Base-by-base conservation (phyloP, 768 basidiomycete species). In the Hebeloma cylindrosporum region DNA sequence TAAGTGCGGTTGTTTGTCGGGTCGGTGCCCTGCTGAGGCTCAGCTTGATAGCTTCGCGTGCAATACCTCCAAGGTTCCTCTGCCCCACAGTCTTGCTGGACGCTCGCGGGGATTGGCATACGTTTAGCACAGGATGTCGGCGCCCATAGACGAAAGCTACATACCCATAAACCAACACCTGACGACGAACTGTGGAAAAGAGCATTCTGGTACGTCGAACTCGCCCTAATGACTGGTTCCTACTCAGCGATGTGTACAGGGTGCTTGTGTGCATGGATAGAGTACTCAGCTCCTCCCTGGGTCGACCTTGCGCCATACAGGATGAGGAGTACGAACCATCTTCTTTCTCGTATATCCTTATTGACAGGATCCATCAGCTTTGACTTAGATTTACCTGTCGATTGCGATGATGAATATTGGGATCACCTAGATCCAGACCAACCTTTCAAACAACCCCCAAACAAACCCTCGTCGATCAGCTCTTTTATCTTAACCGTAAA, bases 401-500 rank as follows among this genome's bases (percentile, higher is more conserved):
- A 78, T 45, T 84, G 85, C 30, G 76, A 80, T 50, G 86, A 88
- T 58, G 84, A 87, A 54, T 89, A 83, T 53, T 91, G 88, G 87
- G 75, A 81, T 11, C 67, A 73, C 43, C 70, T 68, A 21, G 81
- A 82, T 49, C 78, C 78, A 0, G 66, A 72, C 2, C 68, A 74
- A 29, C 74, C 77, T 2, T 90, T 87, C 67, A 78, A 79, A 45
- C 89, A 91, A 55, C 89, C 89, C 1, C 62, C 74, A 2, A 74
- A 70, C 20, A 82, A 78, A 59, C 80, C 82, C 0, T 82, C 81
- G 2, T 60, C 62, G 11, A 56, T 86, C 8, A 63, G 81, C 0
- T 76, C 72, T 22, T 85, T 87, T 59, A 71, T 78, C 25, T 67
- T 74, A 28, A 66, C 68, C 17, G 63, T 85, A 28, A 80, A 80